Base-by-base conservation (phyloP, 805 yeast genomes). In the Zygosaccharomyces siamensis region DNA sequence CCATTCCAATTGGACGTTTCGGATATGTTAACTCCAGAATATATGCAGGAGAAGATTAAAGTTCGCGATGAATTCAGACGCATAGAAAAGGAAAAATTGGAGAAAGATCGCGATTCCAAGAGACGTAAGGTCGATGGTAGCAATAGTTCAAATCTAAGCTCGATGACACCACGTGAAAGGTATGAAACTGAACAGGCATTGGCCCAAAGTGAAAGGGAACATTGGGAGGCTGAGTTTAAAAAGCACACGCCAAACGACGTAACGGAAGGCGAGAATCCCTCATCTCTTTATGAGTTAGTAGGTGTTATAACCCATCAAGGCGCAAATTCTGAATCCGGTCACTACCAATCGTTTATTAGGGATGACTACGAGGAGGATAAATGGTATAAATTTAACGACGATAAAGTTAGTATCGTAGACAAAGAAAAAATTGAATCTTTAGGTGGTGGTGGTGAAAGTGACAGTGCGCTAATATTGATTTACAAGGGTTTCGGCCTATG, bases 381-480 rank as follows among this genome's bases (percentile, higher is more conserved):
- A 54, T 93, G 99, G 99, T 92, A 87, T 84, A 84, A 83, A 68
- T 93, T 88, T 71, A 89, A 93, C 66, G 99, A 93, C 68, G 96
- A 90, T 69, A 84, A 84, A 64, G 96, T 93, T 14, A 72, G 80
- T 6, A 71, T 75, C 37, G 89, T 90, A n/a, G 80, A 76, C 53
- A 85, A 81, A 62, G 93, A 89, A 45, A 88, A 80, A 63, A 81
- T 93, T 52, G 96, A 89, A 66, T 68, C 78, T 48, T 75, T 93
- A 56, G 86, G 97, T 4, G 99, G 99, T 39, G 99, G 99, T 49
- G 97, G 98, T 49, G 99, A 95, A 72, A 81, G 96, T 58, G 99
- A 93, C 68, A 83, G 93, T 61, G 99, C 99, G 2, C 78, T 93
- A 67, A 83, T 93, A 48, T 75, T 92, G 57, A 71, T 93, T 47